Evolutionary conservation across 2,329 filamentous ascomycete genomes (phyloP).

Genomic region (Ploettnerulaceae sp.): DNA sequence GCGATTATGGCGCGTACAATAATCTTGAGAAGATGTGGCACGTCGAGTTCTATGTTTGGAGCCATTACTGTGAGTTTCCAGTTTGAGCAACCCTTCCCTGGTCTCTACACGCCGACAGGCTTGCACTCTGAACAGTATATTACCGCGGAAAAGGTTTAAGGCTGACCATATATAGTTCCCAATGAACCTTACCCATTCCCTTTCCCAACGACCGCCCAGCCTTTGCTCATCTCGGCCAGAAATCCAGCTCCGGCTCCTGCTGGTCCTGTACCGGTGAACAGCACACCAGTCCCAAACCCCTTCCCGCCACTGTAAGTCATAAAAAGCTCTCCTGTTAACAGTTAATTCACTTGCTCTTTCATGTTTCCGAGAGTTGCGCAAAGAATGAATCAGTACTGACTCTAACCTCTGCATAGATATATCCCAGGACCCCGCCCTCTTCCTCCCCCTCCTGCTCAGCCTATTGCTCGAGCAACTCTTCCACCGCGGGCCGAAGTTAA

Average conservation of each 20-base stretch:
- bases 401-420: too few relatives aligned
- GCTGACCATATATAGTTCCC: neutral
- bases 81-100: too few relatives aligned
- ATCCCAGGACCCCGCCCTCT: too few relatives aligned
- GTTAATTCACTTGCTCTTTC: neutral
- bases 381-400: too few relatives aligned
- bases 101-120: neutral
- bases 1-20: conserved; percentile 1
- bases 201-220: neutral
- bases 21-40: conserved; percentile 5
- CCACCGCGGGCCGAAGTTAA: too few relatives aligned
- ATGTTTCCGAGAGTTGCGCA: neutral
- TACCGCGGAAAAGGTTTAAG: neutral
- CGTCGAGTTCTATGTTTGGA: conserved; percentile 5
- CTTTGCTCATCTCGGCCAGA: neutral
- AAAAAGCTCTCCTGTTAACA: neutral
- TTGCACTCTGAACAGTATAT: neutral
- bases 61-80: neutral
- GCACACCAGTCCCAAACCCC: conserved; percentile 3
- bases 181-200: conserved; percentile 4
- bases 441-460: too few relatives aligned
- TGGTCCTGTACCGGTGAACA: neutral
- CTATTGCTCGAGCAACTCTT: too few relatives aligned
- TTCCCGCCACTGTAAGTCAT: conserved; percentile 2
- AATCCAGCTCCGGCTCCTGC: conserved; percentile 2